Evolutionary conservation across 2,329 filamentous ascomycete species (phyloP), one percentile per base, ranked within the genome.

Genomic region (Aspergillus versicolor): DNA sequence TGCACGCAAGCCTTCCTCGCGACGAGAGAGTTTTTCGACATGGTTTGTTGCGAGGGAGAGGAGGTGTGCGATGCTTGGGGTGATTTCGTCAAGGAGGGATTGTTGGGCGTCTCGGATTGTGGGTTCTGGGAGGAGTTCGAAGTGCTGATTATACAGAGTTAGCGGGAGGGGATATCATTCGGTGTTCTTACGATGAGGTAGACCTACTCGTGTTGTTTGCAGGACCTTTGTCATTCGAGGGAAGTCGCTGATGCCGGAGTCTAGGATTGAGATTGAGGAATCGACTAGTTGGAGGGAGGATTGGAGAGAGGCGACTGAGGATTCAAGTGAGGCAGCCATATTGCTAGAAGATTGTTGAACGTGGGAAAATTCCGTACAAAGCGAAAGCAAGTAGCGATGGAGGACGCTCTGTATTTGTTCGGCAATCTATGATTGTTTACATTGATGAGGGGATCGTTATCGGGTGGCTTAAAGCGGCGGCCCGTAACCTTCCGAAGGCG

Each of bases 61-160:
- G 2, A 97, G 84, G 57, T 86, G 84, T 30, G 87, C 81, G 62
- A 96, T 89, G 73, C 91, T 92, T 8, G 92, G 92, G n/a, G 88
- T 88, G 65, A 96, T 94, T 71, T 96, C 92, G 67, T 91, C 89
- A 66, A 92, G 88, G 17, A 97, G 85, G 4, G 91, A 88, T 63
- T 90, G 82, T 75, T 97, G 92, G 32, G 92, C 92, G 61, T 88
- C 84, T 60, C 88, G 87, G 44, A 97, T 85, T 51, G 90, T 90
- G 12, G 89, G 85, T 71, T 96, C 91, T 15, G 92, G 90, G 65
- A 96, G 90, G 42, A 96, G 86, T 73, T 97, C 92, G 76, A 96
- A 97, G 77, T 96, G 92, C 88, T 95, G 66, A 45, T 27, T 42
- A 24, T 17, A 19, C 7, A 15, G 24, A 9, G 27, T 30, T 9